A percentile compares a stretch with the other conserved stretches of the same genome.
Conservation (phyloP, 2,329 filamentous ascomycete species). For the Trichoderma afroharzianum region DNA sequence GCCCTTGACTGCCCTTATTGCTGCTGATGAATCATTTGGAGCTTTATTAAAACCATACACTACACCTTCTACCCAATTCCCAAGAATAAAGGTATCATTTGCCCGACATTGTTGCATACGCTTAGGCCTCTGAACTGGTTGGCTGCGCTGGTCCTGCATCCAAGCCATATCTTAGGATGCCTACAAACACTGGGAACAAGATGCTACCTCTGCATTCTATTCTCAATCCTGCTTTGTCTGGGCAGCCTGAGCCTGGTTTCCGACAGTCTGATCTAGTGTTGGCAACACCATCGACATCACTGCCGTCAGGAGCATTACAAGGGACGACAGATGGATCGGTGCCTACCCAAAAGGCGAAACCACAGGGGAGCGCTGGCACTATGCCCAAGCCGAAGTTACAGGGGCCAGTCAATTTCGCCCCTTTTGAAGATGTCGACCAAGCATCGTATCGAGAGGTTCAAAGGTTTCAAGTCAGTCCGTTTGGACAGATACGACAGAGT, state of each 20-base stretch:
- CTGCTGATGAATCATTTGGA: slow-evolving; percentile 24
- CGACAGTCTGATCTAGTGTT: slow-evolving; percentile 38
- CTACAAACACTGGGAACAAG: slow-evolving; percentile 26
- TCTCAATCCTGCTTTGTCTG: slow-evolving; percentile 58
- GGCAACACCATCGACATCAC: neutral
- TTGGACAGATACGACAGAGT: slow-evolving; percentile 58
- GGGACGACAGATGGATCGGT: neutral
- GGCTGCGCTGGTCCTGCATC: neutral
- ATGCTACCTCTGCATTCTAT: slow-evolving; percentile 66
- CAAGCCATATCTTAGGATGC: neutral
- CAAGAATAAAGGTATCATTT: neutral
- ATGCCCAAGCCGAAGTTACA: slow-evolving; percentile 56
- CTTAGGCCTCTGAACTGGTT: neutral
- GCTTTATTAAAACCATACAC: slow-evolving; percentile 26
- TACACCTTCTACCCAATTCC: neutral
- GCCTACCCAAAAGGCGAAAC: neutral
- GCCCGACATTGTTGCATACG: neutral
- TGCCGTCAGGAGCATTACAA: slow-evolving; percentile 26
- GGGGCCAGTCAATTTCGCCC: slow-evolving; percentile 68
- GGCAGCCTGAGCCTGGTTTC: slow-evolving; percentile 31
- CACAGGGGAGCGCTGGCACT: slow-evolving; percentile 43
- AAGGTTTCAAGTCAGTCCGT: slow-evolving; percentile 63
- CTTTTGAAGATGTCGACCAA: slow-evolving; percentile 64
- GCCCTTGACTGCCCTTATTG: slow-evolving; percentile 22
- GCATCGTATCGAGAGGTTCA: slow-evolving; percentile 55